A percentile compares a stretch with the other conserved stretches of the same genome.
Conservation (phyloP, 2,329 filamentous ascomycete species). For the Hypoxylon sp. region DNA sequence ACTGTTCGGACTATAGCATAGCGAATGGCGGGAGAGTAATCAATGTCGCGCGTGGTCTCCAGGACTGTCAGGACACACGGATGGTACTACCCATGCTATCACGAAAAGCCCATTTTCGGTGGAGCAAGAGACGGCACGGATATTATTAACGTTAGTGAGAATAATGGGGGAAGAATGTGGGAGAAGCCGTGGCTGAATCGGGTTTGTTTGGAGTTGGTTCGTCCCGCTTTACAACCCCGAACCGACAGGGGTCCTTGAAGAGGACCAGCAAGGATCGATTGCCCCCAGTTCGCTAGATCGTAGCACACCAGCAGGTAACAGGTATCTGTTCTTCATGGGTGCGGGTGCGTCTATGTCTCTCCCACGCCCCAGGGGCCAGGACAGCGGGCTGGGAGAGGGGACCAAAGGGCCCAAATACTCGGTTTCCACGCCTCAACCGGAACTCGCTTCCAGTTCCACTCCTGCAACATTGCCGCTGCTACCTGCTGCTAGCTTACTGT, state of each 20-base stretch:
- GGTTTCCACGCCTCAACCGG: constrained; percentile 51
- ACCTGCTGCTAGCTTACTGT: constrained; percentile 43
- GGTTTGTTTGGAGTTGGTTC: constrained; percentile 49
- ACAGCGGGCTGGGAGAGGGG: constrained; percentile 39
- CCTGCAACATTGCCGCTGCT: constrained; percentile 45
- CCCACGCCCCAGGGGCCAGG: constrained; percentile 45
- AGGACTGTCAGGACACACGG: constrained; percentile 32
- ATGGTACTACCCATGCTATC: constrained; percentile 34
- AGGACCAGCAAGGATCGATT: constrained; percentile 40
- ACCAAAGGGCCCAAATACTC: constrained; percentile 53
- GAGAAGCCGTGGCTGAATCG: constrained; percentile 52
- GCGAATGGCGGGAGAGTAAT: constrained; percentile 41
- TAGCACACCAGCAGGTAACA: constrained; percentile 42
- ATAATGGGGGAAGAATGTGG: constrained; percentile 42
- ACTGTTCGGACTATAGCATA: constrained; percentile 23
- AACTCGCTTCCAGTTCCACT: constrained; percentile 50
- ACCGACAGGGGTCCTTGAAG: constrained; percentile 29
- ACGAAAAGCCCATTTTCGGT: constrained; percentile 44
- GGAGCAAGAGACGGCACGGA: constrained; percentile 51
- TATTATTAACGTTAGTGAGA: constrained; percentile 50
- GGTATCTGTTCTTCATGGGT: constrained; percentile 18
- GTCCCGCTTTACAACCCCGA: constrained; percentile 45
- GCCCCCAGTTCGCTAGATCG: constrained; percentile 45
- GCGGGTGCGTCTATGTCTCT: constrained; percentile 27
- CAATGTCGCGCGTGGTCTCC: constrained; percentile 39